Conservation (phyloP, 2,329 filamentous ascomycete species). For the Capronia coronata region DNA sequence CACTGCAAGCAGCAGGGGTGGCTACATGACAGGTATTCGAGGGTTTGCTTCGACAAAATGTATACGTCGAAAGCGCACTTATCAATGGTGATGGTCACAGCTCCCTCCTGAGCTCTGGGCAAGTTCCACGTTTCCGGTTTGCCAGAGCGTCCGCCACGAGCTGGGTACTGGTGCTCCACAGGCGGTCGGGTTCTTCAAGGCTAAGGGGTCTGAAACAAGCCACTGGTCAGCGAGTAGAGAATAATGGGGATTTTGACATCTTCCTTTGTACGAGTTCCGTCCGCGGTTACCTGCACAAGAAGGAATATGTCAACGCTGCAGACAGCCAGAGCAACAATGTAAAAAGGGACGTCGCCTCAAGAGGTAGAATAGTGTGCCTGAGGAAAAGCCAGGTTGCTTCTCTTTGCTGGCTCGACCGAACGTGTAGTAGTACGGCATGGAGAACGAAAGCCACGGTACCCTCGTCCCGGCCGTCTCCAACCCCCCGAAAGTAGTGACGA, state of each 20-base stretch:
- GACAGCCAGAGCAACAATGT: conserved; percentile 15
- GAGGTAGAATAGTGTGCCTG: conserved; percentile 2
- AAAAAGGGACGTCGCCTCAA: conserved; percentile 18
- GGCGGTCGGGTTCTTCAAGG: conserved; percentile 3
- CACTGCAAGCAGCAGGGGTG: not conserved
- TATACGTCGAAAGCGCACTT: not conserved
- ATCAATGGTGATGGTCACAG: not conserved
- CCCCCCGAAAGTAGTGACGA: conserved; percentile 6
- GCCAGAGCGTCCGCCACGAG: too few species aligned
- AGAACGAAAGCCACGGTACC: conserved; percentile 13
- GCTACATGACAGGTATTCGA: not conserved
- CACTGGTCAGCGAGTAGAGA: conserved; percentile 10
- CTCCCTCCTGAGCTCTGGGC: not conserved
- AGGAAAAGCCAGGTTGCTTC: not conserved
- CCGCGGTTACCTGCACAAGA: conserved; percentile 19
- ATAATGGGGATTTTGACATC: conserved; percentile 12
- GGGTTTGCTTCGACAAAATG: not conserved
- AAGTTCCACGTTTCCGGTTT: conserved; percentile 16
- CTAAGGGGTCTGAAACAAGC: conserved; percentile 21
- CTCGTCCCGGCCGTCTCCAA: conserved; percentile 2
- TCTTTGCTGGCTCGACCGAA: not conserved
- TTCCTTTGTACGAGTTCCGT: conserved; percentile 17
- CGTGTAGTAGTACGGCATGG: conserved; percentile 9
- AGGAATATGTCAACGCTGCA: conserved; percentile 20
- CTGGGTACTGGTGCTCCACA: not conserved